Percentiles rank a stretch among this genome's conserved stretches.
phyloP scores from a whole-genome alignment of 306 rosid species.

The Quercus aquifolioides region DNA sequence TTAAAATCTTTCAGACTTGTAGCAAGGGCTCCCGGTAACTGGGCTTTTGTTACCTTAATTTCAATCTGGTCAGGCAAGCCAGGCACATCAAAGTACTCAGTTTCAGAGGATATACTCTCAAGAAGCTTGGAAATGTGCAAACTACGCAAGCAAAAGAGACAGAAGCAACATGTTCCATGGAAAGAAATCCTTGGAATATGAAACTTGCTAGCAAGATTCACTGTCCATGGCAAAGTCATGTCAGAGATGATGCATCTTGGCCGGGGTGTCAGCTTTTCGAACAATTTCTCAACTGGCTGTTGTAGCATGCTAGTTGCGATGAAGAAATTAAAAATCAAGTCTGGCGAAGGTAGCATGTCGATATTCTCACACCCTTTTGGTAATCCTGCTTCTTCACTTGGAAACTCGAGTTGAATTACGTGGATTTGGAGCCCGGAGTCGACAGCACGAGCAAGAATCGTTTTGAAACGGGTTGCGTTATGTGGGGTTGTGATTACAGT shows the following conservation, averaged over 20 bases:
- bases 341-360: conserved; percentile 52
- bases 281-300: conserved; percentile 30
- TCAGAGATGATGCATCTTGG: conserved; percentile 72
- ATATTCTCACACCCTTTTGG: conserved; percentile 65
- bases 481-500: conserved; percentile 33
- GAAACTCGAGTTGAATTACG: conserved; percentile 13
- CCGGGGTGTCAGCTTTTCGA: conserved; percentile 29
- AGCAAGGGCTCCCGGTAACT: not conserved
- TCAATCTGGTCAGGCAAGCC: conserved; percentile 33
- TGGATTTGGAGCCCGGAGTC: conserved; percentile 22
- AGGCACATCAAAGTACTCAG: conserved; percentile 35
- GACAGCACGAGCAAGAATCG: conserved; percentile 5
- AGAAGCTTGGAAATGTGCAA: not conserved
- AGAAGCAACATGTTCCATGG: conserved; percentile 33
- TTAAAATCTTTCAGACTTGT: not conserved
- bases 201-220: conserved; percentile 12
- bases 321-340: conserved; percentile 20
- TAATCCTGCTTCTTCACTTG: conserved; percentile 32
- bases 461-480: conserved; percentile 27
- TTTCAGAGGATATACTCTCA: not conserved
- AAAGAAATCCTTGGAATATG: conserved; percentile 47
- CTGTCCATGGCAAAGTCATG: conserved; percentile 32
- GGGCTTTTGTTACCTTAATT: conserved; percentile 36
- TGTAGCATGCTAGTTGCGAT: conserved; percentile 25
- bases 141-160: conserved; percentile 20